These are phyloP conservation scores for Nakazawaea wickerhamii DNA, from an alignment of 805 yeast genomes.

Conservation along the genomic window DNA sequence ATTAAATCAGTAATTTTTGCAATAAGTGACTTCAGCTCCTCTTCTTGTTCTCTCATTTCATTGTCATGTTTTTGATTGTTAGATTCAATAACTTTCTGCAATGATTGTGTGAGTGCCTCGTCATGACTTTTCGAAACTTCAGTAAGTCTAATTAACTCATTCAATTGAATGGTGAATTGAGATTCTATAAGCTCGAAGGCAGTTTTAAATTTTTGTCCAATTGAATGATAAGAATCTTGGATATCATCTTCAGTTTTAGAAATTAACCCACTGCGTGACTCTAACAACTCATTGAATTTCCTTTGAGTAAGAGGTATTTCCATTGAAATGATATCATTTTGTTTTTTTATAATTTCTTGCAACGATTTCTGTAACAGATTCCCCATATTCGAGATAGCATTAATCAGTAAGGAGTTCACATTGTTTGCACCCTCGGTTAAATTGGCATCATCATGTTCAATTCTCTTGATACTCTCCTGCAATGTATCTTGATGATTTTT, in stretches of 20 bases:
- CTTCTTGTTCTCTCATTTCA: constrained; percentile 4
- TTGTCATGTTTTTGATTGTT: constrained; percentile 2
- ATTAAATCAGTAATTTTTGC: constrained; percentile 1
- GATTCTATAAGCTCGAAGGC: background rate
- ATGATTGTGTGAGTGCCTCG: background rate
- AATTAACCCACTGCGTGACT: background rate
- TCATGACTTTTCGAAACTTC: background rate
- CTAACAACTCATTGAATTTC: background rate
- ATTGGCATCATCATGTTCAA: background rate
- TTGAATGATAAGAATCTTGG: background rate
- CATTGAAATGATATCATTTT: background rate
- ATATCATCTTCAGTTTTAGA: background rate
- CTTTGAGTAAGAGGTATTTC: background rate
- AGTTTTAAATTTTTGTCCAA: constrained; percentile 1
- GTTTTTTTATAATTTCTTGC: background rate
- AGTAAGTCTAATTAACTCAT: background rate
- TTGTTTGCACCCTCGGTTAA: background rate
- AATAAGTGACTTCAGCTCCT: background rate
- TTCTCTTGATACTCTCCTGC: background rate
- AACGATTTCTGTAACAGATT: background rate
- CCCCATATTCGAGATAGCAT: background rate
- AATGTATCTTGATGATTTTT: background rate
- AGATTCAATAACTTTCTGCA: background rate
- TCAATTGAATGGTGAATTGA: background rate
- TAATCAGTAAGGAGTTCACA: background rate